Percentiles rank a stretch among this genome's conserved stretches.
phyloP scores from a whole-genome alignment of 495 filamentous ascomycete species.

The Hypoxylon perforatum region DNA sequence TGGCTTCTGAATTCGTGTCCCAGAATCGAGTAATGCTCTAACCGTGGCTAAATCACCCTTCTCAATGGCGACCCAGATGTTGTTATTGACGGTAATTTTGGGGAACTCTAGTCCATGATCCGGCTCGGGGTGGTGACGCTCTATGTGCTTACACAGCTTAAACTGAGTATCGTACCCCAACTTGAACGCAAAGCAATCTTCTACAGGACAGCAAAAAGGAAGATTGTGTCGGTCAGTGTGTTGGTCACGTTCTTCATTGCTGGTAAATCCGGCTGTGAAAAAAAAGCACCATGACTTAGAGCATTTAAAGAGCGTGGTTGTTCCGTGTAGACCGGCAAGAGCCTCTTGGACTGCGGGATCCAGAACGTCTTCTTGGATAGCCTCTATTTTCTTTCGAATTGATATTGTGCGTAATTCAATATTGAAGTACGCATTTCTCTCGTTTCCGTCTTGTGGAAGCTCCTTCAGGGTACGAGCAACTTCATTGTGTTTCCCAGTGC shows the following conservation, averaged over 20 bases:
- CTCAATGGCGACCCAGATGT: background rate
- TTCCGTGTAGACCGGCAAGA: background rate
- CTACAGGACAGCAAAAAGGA: background rate
- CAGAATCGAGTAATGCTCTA: background rate
- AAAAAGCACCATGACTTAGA: slow-evolving; percentile 1
- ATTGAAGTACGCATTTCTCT: slow-evolving; percentile 2
- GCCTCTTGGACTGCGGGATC: background rate
- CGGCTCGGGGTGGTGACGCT: background rate
- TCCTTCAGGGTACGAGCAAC: background rate
- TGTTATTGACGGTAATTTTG: background rate
- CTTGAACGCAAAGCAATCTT: background rate
- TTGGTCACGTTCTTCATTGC: background rate
- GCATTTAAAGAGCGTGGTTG: background rate
- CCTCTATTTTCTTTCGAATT: slow-evolving; percentile 2
- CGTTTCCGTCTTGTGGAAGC: background rate
- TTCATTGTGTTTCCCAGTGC: background rate
- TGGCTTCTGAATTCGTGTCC: background rate
- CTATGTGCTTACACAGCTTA: background rate
- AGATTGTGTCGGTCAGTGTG: background rate
- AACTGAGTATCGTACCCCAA: background rate
- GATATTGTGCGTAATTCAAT: background rate
- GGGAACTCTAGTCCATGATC: background rate
- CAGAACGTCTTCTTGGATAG: background rate
- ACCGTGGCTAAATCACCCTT: background rate
- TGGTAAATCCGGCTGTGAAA: slow-evolving; percentile 1